phyloP scores from a whole-genome alignment of 208 protist genomes.

The Vickermania spadyakhi region DNA sequence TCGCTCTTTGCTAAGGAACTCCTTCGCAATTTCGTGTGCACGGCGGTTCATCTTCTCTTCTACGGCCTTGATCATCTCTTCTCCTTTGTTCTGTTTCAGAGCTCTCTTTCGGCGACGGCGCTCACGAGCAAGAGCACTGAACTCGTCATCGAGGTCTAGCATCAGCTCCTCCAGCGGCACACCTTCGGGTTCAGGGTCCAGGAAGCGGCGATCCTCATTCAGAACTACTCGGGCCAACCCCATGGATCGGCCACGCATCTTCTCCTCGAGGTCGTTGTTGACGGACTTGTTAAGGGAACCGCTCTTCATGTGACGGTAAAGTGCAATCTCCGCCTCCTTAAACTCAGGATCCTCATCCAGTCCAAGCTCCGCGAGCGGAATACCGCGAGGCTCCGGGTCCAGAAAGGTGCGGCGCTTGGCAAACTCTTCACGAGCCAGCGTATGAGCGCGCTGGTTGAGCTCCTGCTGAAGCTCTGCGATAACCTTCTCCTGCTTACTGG shows the following conservation, averaged over 20 bases:
- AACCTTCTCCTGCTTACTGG: constrained; percentile 50
- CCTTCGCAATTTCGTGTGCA: constrained; percentile 50
- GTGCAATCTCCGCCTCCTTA: constrained; percentile 57
- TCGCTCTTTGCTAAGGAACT: constrained; percentile 24
- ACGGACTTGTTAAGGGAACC: constrained; percentile 7
- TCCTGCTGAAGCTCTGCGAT: constrained; percentile 47
- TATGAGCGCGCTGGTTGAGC: constrained; percentile 68
- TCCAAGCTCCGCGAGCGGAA: constrained; percentile 52
- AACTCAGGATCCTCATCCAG: constrained; percentile 76
- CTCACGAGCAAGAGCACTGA: constrained; percentile 46
- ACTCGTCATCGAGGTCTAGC: constrained; percentile 53
- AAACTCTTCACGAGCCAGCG: constrained; percentile 56
- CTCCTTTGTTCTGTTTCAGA: constrained; percentile 25
- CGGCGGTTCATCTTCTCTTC: constrained; percentile 71
- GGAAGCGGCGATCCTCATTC: constrained; percentile 53
- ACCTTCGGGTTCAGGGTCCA: constrained; percentile 65
- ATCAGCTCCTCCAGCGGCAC: constrained; percentile 64
- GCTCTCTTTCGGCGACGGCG: constrained; percentile 45
- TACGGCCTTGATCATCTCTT: constrained; percentile 28
- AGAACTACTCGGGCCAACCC: constrained; percentile 52
- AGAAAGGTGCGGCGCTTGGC: constrained; percentile 58
- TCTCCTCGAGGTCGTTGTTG: constrained; percentile 26
- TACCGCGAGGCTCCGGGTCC: constrained; percentile 56
- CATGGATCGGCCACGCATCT: constrained; percentile 33
- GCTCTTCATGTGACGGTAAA: constrained; percentile 35